phyloP scores from a whole-genome alignment of 805 yeast genomes.

The Grigorovia transvaalensis region DNA sequence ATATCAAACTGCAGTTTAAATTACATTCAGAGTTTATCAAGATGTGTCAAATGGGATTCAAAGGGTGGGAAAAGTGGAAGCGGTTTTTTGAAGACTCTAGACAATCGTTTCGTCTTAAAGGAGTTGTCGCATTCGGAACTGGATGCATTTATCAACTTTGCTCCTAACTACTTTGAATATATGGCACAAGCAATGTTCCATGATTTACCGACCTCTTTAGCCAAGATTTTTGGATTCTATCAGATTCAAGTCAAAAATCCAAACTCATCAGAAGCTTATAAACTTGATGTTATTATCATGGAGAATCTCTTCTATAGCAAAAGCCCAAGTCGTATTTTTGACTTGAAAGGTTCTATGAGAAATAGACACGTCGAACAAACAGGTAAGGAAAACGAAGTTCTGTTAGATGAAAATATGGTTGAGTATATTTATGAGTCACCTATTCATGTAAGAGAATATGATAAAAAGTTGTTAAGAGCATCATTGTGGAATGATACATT shows the following conservation, averaged over 20 bases:
- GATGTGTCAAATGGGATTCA: constrained; percentile 94
- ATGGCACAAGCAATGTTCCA: constrained; percentile 93
- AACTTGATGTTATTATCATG: constrained; percentile 89
- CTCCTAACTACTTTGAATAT: constrained; percentile 93
- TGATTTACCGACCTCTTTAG: constrained; percentile 87
- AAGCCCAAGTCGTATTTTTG: constrained; percentile 78
- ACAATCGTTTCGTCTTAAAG: constrained; percentile 80
- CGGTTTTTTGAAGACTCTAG: constrained; percentile 82
- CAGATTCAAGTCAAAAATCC: constrained; percentile 83
- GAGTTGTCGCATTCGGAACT: constrained; percentile 80
- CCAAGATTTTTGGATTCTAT: constrained; percentile 91
- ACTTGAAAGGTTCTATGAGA: constrained; percentile 95
- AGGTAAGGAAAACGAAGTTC: constrained; percentile 87
- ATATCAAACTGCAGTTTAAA: constrained; percentile 68
- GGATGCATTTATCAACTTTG: constrained; percentile 89
- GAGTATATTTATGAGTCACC: constrained; percentile 96
- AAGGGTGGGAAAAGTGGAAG: constrained; percentile 97
- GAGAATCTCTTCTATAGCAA: constrained; percentile 85
- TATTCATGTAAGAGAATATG: constrained; percentile 83
- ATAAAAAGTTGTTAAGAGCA: constrained; percentile 73
- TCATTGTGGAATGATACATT: constrained; percentile 93
- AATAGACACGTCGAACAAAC: constrained; percentile 95
- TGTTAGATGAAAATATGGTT: constrained; percentile 95
- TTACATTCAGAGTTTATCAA: constrained; percentile 78
- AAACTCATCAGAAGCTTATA: constrained; percentile 51